phyloP scores from a whole-genome alignment of 768 basidiomycete species.

The Lactifluus piperatus region DNA sequence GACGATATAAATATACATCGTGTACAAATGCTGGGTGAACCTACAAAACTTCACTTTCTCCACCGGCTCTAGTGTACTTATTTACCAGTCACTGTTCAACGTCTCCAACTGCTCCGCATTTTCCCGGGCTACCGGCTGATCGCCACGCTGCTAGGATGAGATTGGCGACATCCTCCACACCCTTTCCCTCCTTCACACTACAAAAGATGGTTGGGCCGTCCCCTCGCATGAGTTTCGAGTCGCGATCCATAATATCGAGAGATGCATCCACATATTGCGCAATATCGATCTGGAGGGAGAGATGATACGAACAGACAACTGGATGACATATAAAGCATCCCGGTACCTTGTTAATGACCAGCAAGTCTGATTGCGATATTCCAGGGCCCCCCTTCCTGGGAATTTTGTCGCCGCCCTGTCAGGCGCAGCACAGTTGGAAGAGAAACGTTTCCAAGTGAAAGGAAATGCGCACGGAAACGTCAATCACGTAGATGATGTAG shows the following conservation, averaged over 20 bases:
- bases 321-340: not conserved
- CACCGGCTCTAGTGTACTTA: not conserved
- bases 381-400: slow-evolving; percentile 97
- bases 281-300: slow-evolving; percentile 65
- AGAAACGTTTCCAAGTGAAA: too few relatives aligned
- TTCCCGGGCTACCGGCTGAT: slow-evolving; percentile 67
- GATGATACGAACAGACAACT: not conserved
- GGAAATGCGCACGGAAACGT: slow-evolving; percentile 54
- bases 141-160: slow-evolving; percentile 88
- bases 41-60: not conserved
- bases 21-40: not conserved
- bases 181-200: slow-evolving; percentile 68
- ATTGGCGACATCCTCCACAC: slow-evolving; percentile 73
- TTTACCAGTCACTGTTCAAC: not conserved
- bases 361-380: slow-evolving; percentile 89
- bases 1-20: not conserved
- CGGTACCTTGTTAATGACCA: slow-evolving; percentile 88
- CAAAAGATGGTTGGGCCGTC: slow-evolving; percentile 90
- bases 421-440: not conserved
- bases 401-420: slow-evolving; percentile 93
- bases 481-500: slow-evolving; percentile 92
- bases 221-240: slow-evolving; percentile 89
- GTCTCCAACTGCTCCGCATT: slow-evolving; percentile 28
- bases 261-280: slow-evolving; percentile 90
- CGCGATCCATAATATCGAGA: slow-evolving; percentile 88